phyloP scores from a whole-genome alignment of 1,139 yeast species.

The Candida tropicalis region DNA sequence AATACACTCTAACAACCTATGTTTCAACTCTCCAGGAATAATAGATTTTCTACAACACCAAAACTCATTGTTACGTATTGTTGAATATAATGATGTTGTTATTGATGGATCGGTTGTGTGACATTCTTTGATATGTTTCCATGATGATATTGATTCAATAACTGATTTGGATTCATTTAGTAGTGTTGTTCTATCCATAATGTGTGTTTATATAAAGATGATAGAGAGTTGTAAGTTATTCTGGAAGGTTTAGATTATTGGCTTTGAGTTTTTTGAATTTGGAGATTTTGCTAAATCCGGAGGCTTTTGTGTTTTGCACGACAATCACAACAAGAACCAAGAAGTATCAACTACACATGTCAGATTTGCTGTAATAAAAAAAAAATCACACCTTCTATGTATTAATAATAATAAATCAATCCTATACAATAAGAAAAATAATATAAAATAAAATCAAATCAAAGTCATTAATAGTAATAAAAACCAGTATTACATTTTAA shows the following conservation, averaged over 20 bases:
- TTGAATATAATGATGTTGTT: neutral
- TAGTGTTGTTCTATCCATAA: neutral
- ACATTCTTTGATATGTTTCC: slow-evolving; percentile 1
- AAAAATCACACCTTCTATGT: neutral
- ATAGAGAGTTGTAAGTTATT: no score
- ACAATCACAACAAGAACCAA: neutral
- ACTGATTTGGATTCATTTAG: neutral
- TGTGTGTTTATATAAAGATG: neutral
- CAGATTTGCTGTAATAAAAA: neutral
- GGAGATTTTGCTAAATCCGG: neutral
- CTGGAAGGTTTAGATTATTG: no score
- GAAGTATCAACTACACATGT: no score
- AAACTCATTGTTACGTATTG: slow-evolving; percentile 1
- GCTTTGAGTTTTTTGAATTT: no score
- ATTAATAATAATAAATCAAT: no score
- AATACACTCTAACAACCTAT: slow-evolving; percentile 8
- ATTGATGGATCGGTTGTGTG: neutral
- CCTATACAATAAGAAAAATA: neutral
- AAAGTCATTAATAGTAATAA: neutral
- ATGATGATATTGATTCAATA: neutral
- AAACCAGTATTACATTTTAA: slow-evolving; percentile 10
- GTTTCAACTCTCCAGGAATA: neutral
- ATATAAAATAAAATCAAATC: neutral
- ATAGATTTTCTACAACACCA: slow-evolving; percentile 12
- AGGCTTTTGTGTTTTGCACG: neutral